These are phyloP conservation scores for Carex littledalei DNA, from an alignment of 176 grass and related monocot species.

Conservation along the genomic window DNA sequence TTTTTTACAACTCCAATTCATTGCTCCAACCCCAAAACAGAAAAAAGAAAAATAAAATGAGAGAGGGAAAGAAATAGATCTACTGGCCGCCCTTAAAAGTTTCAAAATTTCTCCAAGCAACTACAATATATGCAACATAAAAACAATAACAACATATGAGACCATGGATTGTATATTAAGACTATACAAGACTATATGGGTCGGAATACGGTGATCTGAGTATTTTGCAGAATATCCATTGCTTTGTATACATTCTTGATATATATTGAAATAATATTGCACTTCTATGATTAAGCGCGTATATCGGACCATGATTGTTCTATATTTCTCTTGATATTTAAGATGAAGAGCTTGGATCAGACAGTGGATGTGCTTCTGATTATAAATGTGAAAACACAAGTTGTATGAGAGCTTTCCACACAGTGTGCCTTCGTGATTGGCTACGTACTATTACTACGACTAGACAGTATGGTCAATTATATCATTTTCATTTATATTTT, in stretches of 20 bases:
- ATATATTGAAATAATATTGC: not conserved
- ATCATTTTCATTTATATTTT: not conserved
- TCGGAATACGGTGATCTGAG: not conserved
- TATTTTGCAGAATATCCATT: not conserved
- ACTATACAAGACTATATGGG: not conserved
- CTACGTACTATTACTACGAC: conserved; percentile 67
- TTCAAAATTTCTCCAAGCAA: not conserved
- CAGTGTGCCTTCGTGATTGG: conserved; percentile 70
- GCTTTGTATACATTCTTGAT: not conserved
- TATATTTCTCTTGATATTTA: conserved; percentile 7
- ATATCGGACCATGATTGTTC: not conserved
- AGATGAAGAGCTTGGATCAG: conserved; percentile 65
- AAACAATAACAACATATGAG: not conserved
- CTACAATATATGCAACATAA: not conserved
- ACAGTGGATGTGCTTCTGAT: conserved; percentile 52
- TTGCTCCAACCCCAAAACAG: not conserved
- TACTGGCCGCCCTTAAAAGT: not conserved
- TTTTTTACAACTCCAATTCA: not conserved
- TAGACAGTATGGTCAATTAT: conserved; percentile 56
- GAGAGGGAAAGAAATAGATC: not conserved
- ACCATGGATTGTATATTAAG: not conserved
- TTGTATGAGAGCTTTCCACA: conserved; percentile 70
- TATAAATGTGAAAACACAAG: conserved; percentile 60
- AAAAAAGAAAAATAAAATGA: not conserved
- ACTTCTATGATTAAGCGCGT: not conserved